Percentiles rank a stretch among this genome's conserved stretches.
phyloP scores from a whole-genome alignment of 345 rosid species.

The Acer negundo region DNA sequence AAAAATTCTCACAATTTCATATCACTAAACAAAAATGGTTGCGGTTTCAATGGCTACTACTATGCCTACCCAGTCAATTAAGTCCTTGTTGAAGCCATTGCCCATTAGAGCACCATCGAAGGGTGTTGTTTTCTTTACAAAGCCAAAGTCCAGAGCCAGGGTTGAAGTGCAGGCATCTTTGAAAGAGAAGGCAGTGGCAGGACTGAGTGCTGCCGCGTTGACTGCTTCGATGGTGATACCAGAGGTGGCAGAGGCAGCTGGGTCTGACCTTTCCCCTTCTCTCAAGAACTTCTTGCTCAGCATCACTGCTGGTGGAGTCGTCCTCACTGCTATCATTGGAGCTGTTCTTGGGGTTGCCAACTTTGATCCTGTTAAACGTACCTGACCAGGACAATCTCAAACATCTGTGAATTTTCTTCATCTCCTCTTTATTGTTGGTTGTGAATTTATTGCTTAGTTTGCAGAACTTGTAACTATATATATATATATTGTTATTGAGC shows the following conservation, averaged over 20 bases:
- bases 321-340: conserved; percentile 57
- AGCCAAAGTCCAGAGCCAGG: conserved; percentile 26
- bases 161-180: conserved; percentile 44
- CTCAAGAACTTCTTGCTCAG: conserved; percentile 95
- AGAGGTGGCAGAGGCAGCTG: conserved; percentile 80
- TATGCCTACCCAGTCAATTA: conserved; percentile 26
- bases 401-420: conserved; percentile 7
- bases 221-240: conserved; percentile 80
- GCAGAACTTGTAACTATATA: not conserved
- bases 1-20: not conserved
- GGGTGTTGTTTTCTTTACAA: conserved; percentile 6
- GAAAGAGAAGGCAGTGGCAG: conserved; percentile 78
- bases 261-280: conserved; percentile 65
- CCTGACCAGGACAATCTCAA: conserved; percentile 25
- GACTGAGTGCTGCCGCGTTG: conserved; percentile 72
- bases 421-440: no score
- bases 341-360: conserved; percentile 80
- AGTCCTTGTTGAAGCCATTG: conserved; percentile 39
- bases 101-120: conserved; percentile 31
- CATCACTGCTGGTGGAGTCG: conserved; percentile 74
- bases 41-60: conserved; percentile 18
- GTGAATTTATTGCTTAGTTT: not conserved
- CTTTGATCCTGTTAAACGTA: conserved; percentile 77
- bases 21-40: conserved; percentile 1
- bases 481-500: not conserved